Evolutionary conservation across 225 moss, liverwort and hornwort species (phyloP).

Genomic region (Rhytidiadelphus loreus): DNA sequence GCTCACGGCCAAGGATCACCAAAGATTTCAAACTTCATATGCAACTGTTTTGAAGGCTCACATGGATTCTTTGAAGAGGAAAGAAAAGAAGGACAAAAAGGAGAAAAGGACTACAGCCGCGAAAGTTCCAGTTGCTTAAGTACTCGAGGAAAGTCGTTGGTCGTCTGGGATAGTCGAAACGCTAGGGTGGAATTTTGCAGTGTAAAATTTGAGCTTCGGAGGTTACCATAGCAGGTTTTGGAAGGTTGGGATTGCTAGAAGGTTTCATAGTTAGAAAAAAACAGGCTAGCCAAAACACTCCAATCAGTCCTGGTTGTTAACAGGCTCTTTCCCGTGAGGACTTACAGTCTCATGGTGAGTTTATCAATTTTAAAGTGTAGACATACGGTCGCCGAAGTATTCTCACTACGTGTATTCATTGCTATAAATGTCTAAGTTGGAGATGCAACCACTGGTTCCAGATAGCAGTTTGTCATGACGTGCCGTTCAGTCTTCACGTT

Average conservation of each 20-base stretch:
- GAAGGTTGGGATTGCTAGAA: not conserved
- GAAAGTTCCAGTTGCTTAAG: conserved; percentile 25
- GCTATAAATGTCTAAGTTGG: not conserved
- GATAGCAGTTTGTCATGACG: not conserved
- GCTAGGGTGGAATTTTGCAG: not conserved
- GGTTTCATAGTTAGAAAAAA: not conserved
- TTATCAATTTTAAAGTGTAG: not conserved
- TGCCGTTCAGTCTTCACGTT: not conserved
- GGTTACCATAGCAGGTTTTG: not conserved
- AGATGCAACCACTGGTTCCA: not conserved
- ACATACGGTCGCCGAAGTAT: not conserved
- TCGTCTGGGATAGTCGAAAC: not conserved
- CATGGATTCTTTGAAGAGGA: conserved; percentile 85
- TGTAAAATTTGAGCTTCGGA: not conserved
- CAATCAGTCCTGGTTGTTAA: not conserved
- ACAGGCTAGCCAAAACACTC: not conserved
- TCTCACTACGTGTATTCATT: not conserved
- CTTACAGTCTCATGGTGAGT: not conserved
- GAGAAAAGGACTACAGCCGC: conserved; percentile 32
- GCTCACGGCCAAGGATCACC: conserved; percentile 77
- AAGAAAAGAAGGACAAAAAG: conserved; percentile 70
- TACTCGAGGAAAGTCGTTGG: not conserved
- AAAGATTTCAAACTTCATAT: conserved; percentile 73
- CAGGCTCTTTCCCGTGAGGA: not conserved
- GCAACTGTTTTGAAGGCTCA: conserved; percentile 84